Evolutionary conservation across 805 yeast species (phyloP).

Genomic region (Candida coleopterorum): DNA sequence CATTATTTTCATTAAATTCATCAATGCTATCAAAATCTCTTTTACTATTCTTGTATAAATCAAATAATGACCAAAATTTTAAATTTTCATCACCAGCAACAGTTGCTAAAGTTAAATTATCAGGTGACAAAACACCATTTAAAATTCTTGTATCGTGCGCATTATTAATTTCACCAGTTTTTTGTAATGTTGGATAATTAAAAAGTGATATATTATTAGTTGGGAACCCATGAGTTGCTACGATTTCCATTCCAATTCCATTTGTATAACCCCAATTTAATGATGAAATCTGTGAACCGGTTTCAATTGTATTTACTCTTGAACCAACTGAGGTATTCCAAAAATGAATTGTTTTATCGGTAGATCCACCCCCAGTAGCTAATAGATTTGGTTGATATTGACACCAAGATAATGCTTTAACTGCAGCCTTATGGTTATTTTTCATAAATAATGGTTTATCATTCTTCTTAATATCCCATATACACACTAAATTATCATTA

Average conservation of each 20-base stretch:
- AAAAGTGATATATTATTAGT: conserved; percentile 77
- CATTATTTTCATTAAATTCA: conserved; percentile 13
- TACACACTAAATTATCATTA: conserved; percentile 86
- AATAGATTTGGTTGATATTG: conserved; percentile 77
- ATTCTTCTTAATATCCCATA: conserved; percentile 80
- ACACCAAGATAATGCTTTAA: conserved; percentile 92
- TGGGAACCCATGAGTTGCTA: conserved; percentile 92
- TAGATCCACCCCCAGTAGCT: conserved; percentile 97
- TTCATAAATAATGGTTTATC: conserved; percentile 64
- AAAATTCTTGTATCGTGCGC: conserved; percentile 91
- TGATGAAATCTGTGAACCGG: conserved; percentile 93
- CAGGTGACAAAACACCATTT: conserved; percentile 82
- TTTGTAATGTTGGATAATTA: conserved; percentile 79
- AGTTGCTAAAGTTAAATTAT: conserved; percentile 84
- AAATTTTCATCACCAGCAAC: conserved; percentile 95
- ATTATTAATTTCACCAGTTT: conserved; percentile 77
- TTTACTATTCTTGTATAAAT: conserved; percentile 31
- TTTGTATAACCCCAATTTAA: conserved; percentile 82
- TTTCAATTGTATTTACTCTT: conserved; percentile 77
- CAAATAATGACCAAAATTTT: conserved; percentile 91
- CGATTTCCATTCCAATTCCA: conserved; percentile 76
- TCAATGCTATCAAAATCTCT: conserved; percentile 15
- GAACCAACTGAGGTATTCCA: conserved; percentile 95
- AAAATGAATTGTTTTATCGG: conserved; percentile 83
- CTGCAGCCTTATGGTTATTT: conserved; percentile 86